Percentiles rank a stretch among this genome's conserved stretches.
Conservation (phyloP, 441 rosid genomes). For the Geranium incanum region DNA sequence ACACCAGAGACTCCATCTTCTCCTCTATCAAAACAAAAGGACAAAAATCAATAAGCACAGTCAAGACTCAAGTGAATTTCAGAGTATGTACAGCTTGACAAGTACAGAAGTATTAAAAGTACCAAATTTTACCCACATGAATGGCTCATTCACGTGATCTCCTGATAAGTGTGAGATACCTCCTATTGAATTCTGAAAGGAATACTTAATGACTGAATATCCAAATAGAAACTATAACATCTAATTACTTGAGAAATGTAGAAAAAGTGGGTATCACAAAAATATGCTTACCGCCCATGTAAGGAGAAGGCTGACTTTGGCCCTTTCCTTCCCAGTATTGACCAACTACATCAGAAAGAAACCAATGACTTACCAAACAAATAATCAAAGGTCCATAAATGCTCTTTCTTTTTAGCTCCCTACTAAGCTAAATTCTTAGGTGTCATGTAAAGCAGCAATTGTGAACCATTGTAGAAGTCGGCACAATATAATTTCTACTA, state of each 20-base stretch:
- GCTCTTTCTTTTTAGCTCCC: neutral
- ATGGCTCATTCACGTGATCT: constrained; percentile 92
- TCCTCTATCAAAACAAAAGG: constrained; percentile 48
- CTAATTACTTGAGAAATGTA: constrained; percentile 11
- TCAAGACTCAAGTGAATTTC: constrained; percentile 9
- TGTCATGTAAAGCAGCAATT: neutral
- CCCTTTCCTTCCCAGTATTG: constrained; percentile 91
- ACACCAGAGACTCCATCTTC: constrained; percentile 95
- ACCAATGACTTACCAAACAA: neutral
- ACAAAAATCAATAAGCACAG: constrained; percentile 15
- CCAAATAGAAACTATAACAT: neutral
- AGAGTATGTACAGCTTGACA: constrained; percentile 6
- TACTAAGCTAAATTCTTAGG: neutral
- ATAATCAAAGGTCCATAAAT: constrained; percentile 2
- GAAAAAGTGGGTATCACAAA: constrained; percentile 6
- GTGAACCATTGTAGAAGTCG: neutral
- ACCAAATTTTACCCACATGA: constrained; percentile 48
- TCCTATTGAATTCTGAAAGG: constrained; percentile 82
- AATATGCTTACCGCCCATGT: constrained; percentile 83
- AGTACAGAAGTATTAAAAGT: constrained; percentile 17
- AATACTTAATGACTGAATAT: constrained; percentile 25
- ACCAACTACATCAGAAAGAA: constrained; percentile 54
- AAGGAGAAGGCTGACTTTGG: constrained; percentile 88
- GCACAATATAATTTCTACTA: neutral
- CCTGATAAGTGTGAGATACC: constrained; percentile 81